Percentiles rank a stretch among this genome's conserved stretches.
These are phyloP conservation scores for Torulaspora gathmanii DNA, from an alignment of 805 yeast genomes.

Conservation along the genomic window DNA sequence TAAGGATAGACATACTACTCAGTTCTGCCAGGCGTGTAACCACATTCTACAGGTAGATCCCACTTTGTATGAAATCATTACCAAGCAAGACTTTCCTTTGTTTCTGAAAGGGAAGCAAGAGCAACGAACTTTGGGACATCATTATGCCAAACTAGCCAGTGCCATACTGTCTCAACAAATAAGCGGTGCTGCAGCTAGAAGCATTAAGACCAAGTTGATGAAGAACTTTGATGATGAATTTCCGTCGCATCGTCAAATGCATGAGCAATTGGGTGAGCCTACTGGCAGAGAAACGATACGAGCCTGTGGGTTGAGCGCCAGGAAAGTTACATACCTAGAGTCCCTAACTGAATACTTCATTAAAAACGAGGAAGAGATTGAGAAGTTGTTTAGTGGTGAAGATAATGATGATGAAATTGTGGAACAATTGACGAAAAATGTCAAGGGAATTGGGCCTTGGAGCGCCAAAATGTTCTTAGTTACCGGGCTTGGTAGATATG, in stretches of 20 bases:
- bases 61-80: slow-evolving; percentile 31
- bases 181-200: slow-evolving; percentile 72
- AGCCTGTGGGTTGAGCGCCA: slow-evolving; percentile 60
- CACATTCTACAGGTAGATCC: slow-evolving; percentile 39
- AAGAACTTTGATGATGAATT: slow-evolving; percentile 37
- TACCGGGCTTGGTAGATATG: slow-evolving; percentile 60
- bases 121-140: slow-evolving; percentile 25
- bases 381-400: slow-evolving; percentile 36
- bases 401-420: slow-evolving; percentile 44
- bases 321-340: slow-evolving; percentile 60
- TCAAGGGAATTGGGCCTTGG: slow-evolving; percentile 83
- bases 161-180: slow-evolving; percentile 69
- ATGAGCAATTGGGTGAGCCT: slow-evolving; percentile 27
- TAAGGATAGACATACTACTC: slow-evolving; percentile 27
- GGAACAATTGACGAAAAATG: slow-evolving; percentile 42
- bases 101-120: slow-evolving; percentile 23
- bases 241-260: slow-evolving; percentile 52
- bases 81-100: slow-evolving; percentile 26
- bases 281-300: slow-evolving; percentile 46
- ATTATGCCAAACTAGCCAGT: slow-evolving; percentile 41
- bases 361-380: slow-evolving; percentile 36
- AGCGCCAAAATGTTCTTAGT: slow-evolving; percentile 81
- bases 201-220: slow-evolving; percentile 51
- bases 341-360: slow-evolving; percentile 50
- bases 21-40: slow-evolving; percentile 37